These are phyloP conservation scores for Thyridium curvatum DNA, from an alignment of 2,329 filamentous ascomycete species.

Conservation along the genomic window DNA sequence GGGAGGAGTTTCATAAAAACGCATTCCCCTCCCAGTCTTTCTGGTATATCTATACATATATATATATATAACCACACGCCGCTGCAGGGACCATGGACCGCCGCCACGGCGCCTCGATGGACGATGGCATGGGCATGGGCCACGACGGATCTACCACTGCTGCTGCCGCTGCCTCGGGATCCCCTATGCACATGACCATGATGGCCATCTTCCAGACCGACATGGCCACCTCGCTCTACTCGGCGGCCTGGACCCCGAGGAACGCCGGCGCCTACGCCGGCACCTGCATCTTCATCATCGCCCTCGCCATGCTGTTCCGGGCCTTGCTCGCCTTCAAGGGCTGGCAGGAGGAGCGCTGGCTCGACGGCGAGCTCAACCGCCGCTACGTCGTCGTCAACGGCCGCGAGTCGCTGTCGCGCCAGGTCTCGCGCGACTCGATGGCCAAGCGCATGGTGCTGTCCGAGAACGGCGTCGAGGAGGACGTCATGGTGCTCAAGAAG, in stretches of 20 bases:
- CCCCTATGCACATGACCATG: slow-evolving; percentile 31
- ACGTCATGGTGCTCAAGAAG: slow-evolving; percentile 65
- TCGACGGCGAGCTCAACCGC: slow-evolving; percentile 64
- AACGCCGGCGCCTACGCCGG: slow-evolving; percentile 70
- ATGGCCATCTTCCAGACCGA: slow-evolving; percentile 55
- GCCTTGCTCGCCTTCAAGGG: slow-evolving; percentile 65
- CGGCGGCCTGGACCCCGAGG: slow-evolving; percentile 65
- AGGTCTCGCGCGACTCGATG: slow-evolving; percentile 51
- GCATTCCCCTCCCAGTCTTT: too few relatives aligned
- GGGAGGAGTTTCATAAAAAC: too few relatives aligned
- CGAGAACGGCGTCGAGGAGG: slow-evolving; percentile 75
- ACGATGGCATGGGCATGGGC: slow-evolving; percentile 11
- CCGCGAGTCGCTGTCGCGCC: slow-evolving; percentile 51
- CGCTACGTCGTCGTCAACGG: slow-evolving; percentile 72
- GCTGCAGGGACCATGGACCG: too few relatives aligned
- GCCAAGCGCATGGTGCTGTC: slow-evolving; percentile 61
- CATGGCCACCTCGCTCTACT: slow-evolving; percentile 46
- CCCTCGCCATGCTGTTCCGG: slow-evolving; percentile 66
- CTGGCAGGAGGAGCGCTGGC: slow-evolving; percentile 57
- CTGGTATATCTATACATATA: too few relatives aligned
- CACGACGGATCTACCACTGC: slow-evolving; percentile 11
- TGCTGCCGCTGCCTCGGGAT: slow-evolving; percentile 4
- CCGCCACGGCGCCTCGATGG: too few relatives aligned
- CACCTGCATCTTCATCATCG: slow-evolving; percentile 85
- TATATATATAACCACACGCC: too few relatives aligned